Percentiles rank a stretch among this genome's conserved stretches.
phyloP scores from a whole-genome alignment of 1,139 yeast species.

The Arxiozyma heterogenica region DNA sequence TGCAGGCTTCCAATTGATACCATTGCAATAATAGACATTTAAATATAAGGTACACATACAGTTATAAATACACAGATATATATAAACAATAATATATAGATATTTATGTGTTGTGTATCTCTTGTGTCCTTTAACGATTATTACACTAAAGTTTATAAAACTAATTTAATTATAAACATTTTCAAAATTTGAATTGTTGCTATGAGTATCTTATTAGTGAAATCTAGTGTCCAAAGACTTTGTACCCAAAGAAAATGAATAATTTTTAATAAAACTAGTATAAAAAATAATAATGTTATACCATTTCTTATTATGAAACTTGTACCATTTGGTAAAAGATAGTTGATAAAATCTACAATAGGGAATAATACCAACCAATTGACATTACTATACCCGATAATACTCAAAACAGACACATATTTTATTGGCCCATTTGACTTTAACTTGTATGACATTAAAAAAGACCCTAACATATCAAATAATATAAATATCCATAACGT shows the following conservation, averaged over 20 bases:
- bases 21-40: not conserved
- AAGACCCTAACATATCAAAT: constrained; percentile 11
- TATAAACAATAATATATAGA: not conserved
- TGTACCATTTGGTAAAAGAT: not conserved
- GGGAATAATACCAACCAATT: constrained; percentile 24
- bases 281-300: not conserved
- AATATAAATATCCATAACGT: constrained; percentile 22
- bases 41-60: too few species aligned
- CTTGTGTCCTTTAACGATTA: too few species aligned
- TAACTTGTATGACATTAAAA: not conserved
- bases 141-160: not conserved
- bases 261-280: not conserved
- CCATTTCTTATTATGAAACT: not conserved
- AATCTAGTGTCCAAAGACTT: constrained; percentile 4
- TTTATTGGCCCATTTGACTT: not conserved
- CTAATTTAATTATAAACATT: not conserved
- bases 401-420: constrained; percentile 15
- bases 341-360: constrained; percentile 12
- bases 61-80: not conserved
- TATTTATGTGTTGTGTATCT: too few species aligned
- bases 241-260: not conserved
- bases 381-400: constrained; percentile 24
- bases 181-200: constrained; percentile 2
- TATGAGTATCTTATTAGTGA: not conserved
- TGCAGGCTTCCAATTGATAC: constrained; percentile 18